These are phyloP conservation scores for Calycina herbarum DNA, from an alignment of 2,329 filamentous ascomycete genomes.

Conservation along the genomic window DNA sequence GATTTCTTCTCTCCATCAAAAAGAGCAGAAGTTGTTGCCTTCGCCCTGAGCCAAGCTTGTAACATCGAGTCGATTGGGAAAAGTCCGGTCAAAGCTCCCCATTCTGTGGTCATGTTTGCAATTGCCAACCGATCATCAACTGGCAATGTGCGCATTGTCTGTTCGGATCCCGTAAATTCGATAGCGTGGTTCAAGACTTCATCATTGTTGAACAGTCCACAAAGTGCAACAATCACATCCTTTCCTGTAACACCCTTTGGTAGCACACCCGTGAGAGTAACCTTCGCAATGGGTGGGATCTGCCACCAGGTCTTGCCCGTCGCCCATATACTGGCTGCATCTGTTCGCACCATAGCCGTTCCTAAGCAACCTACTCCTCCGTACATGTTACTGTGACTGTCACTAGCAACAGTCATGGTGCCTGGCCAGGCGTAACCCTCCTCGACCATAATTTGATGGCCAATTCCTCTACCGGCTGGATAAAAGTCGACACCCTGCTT, in stretches of 20 bases:
- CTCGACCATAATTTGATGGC: conserved; percentile 91
- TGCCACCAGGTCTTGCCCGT: conserved; percentile 87
- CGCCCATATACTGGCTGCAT: conserved; percentile 83
- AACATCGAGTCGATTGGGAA: conserved; percentile 81
- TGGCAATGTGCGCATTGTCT: conserved; percentile 71
- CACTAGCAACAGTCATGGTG: conserved; percentile 76
- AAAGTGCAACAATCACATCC: conserved; percentile 89
- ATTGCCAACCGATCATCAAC: conserved; percentile 75
- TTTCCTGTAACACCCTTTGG: conserved; percentile 85
- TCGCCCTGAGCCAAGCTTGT: conserved; percentile 71
- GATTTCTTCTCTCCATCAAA: conserved; percentile 48
- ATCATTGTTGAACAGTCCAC: conserved; percentile 80
- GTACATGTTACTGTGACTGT: conserved; percentile 81
- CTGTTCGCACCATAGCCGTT: conserved; percentile 81
- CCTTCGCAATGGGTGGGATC: conserved; percentile 77
- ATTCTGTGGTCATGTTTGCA: conserved; percentile 80
- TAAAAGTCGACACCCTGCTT: conserved; percentile 78
- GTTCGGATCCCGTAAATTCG: conserved; percentile 79
- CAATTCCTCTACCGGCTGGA: conserved; percentile 76
- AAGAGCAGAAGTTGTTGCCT: conserved; percentile 72
- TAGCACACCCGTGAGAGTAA: conserved; percentile 73
- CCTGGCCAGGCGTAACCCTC: conserved; percentile 84
- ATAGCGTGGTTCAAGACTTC: conserved; percentile 90
- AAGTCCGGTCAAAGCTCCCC: conserved; percentile 69
- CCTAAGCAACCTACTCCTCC: conserved; percentile 76